These are phyloP conservation scores for Gnomoniopsis smithogilvyi DNA, from an alignment of 2,329 filamentous ascomycete species.

Conservation along the genomic window DNA sequence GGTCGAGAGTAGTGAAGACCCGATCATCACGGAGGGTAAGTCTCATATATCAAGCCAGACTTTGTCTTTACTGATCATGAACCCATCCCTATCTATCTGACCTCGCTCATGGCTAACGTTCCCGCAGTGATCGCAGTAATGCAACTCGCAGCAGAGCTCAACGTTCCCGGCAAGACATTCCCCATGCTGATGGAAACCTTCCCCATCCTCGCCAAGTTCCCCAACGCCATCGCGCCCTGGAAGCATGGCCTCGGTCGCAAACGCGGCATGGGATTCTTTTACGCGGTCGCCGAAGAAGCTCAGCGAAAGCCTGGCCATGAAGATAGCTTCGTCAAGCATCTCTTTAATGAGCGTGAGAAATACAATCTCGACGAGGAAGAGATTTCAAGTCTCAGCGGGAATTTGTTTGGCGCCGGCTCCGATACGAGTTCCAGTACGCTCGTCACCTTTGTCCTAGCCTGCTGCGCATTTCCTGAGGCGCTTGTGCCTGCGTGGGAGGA, in stretches of 20 bases:
- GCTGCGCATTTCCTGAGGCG: conserved; percentile 45
- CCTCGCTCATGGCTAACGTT: not conserved
- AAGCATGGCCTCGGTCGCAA: conserved; percentile 46
- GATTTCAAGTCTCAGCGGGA: conserved; percentile 43
- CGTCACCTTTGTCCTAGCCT: conserved; percentile 46
- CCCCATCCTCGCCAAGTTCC: conserved; percentile 44
- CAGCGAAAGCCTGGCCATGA: conserved; percentile 33
- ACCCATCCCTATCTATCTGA: no score
- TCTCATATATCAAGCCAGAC: not conserved
- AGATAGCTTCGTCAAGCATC: conserved; percentile 40
- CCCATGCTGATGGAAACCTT: conserved; percentile 58
- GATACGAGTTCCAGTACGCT: conserved; percentile 48
- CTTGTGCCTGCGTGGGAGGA: conserved; percentile 48
- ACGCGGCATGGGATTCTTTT: conserved; percentile 48
- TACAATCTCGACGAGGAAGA: conserved; percentile 42
- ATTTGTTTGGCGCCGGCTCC: conserved; percentile 44
- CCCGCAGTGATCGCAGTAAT: conserved; percentile 49
- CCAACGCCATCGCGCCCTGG: conserved; percentile 47
- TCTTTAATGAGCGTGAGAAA: conserved; percentile 46
- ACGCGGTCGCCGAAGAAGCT: conserved; percentile 48
- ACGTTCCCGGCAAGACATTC: conserved; percentile 50
- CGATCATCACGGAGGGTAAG: conserved; percentile 49
- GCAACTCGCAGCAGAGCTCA: conserved; percentile 54
- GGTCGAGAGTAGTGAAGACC: conserved; percentile 46
- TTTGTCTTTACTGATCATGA: not conserved